Conservation (phyloP, 208 protist species). For the Naegleria lovaniensis region DNA sequence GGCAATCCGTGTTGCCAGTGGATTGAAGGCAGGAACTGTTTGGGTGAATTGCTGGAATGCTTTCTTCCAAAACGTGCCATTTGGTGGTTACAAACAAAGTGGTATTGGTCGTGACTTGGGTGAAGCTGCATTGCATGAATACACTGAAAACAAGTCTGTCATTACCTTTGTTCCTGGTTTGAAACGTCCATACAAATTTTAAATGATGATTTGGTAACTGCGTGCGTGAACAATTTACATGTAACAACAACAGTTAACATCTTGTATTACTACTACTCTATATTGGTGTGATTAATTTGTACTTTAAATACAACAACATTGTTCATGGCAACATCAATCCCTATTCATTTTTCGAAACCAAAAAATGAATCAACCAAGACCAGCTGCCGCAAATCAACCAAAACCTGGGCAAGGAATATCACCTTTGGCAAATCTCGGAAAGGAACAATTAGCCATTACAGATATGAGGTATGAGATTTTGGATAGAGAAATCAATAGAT, state of each 20-base stretch:
- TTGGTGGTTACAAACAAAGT: slow-evolving; percentile 75
- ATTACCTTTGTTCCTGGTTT: slow-evolving; percentile 39
- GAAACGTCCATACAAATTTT: background rate
- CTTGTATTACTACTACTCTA: too few relatives aligned
- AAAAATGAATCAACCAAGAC: too few relatives aligned
- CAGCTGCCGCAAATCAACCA: too few relatives aligned
- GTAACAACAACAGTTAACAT: too few relatives aligned
- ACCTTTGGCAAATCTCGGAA: background rate
- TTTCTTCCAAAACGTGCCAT: slow-evolving; percentile 60
- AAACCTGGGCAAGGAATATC: too few relatives aligned
- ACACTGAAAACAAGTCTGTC: slow-evolving; percentile 65
- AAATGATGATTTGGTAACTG: background rate
- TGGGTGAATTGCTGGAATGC: slow-evolving; percentile 78
- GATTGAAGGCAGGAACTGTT: slow-evolving; percentile 65
- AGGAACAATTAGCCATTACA: background rate
- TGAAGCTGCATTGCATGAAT: slow-evolving; percentile 57
- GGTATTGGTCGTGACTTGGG: slow-evolving; percentile 70
- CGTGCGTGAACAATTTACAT: too few relatives aligned
- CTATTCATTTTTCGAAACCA: too few relatives aligned
- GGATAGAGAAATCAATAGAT: background rate
- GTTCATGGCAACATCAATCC: too few relatives aligned
- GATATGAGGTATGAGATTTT: background rate
- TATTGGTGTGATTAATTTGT: too few relatives aligned
- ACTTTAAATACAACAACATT: too few relatives aligned
- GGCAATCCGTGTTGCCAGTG: slow-evolving; percentile 41